Percentiles rank a stretch among this genome's conserved stretches.
These are phyloP conservation scores for Geopyxis carbonaria DNA, from an alignment of 495 filamentous ascomycete species.

Conservation along the genomic window DNA sequence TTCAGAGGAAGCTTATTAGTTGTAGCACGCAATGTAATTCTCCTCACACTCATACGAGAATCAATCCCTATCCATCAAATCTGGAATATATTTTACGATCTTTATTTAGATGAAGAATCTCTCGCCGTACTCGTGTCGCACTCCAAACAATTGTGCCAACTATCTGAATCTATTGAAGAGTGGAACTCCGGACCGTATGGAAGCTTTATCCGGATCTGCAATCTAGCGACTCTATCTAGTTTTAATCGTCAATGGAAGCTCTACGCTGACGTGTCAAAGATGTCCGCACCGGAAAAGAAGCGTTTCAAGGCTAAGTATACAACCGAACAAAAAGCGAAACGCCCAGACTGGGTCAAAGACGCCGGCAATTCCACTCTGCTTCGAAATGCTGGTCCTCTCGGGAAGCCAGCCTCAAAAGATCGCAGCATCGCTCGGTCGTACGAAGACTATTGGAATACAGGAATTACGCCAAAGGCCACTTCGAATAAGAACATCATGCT, in stretches of 20 bases:
- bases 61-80: too few species aligned
- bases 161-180: slow-evolving; percentile 21
- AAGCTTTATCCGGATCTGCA: slow-evolving; percentile 20
- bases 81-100: slow-evolving; percentile 41
- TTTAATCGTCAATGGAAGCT: slow-evolving; percentile 14
- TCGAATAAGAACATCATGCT: slow-evolving; percentile 8
- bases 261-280: slow-evolving; percentile 10
- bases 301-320: slow-evolving; percentile 9
- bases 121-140: slow-evolving; percentile 18
- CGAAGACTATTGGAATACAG: slow-evolving; percentile 14
- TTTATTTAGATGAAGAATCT: slow-evolving; percentile 29
- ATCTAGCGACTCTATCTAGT: slow-evolving; percentile 18
- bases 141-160: slow-evolving; percentile 22
- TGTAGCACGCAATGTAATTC: slow-evolving; percentile 36
- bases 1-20: neutral
- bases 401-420: slow-evolving; percentile 6
- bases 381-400: slow-evolving; percentile 16
- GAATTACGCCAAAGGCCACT: slow-evolving; percentile 9
- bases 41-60: slow-evolving; percentile 33
- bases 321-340: slow-evolving; percentile 4
- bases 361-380: slow-evolving; percentile 5
- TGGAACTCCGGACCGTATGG: slow-evolving; percentile 25
- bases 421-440: neutral
- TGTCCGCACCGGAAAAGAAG: slow-evolving; percentile 7
- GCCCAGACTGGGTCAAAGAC: slow-evolving; percentile 3